A percentile compares a stretch with the other conserved stretches of the same genome.
phyloP scores from a whole-genome alignment of 1,284 basidiomycete species.

The Tilletia indica region DNA sequence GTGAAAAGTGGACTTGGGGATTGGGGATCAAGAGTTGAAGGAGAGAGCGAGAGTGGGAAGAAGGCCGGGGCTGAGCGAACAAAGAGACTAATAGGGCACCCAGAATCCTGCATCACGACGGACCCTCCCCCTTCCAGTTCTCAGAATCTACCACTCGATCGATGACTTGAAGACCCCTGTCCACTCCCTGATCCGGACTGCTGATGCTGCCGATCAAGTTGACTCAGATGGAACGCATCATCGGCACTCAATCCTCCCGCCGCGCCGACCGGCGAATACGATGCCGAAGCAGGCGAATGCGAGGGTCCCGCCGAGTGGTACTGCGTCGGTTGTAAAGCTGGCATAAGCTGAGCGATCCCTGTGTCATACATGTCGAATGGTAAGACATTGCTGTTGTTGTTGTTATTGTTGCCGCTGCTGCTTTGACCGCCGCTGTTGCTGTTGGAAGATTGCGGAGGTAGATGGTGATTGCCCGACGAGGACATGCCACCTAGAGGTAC shows the following conservation, averaged over 20 bases:
- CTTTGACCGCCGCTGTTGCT: not conserved
- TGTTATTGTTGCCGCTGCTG: not conserved
- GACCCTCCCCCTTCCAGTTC: no score
- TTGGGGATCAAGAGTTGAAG: no score
- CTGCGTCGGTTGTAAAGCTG: constrained; percentile 21
- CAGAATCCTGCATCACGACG: no score
- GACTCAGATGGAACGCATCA: constrained; percentile 15
- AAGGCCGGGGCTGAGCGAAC: no score
- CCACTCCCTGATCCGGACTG: not conserved
- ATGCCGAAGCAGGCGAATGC: not conserved
- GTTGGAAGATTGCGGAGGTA: not conserved
- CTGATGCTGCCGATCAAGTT: constrained; percentile 9
- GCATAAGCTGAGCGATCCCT: constrained; percentile 38
- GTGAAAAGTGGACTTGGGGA: no score
- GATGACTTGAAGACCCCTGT: not conserved
- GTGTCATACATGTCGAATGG: constrained; percentile 44
- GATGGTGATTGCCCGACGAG: no score
- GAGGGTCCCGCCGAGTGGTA: constrained; percentile 15
- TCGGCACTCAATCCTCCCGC: constrained; percentile 3
- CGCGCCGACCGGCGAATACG: constrained; percentile 13
- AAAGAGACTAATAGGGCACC: no score
- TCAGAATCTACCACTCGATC: constrained; percentile 5
- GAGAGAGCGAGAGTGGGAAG: no score
- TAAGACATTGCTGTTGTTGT: constrained; percentile 25
- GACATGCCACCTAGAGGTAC: not conserved